Evolutionary conservation across 176 grass and related monocot species (phyloP).

Genomic region (Cenchrus fungigraminus): DNA sequence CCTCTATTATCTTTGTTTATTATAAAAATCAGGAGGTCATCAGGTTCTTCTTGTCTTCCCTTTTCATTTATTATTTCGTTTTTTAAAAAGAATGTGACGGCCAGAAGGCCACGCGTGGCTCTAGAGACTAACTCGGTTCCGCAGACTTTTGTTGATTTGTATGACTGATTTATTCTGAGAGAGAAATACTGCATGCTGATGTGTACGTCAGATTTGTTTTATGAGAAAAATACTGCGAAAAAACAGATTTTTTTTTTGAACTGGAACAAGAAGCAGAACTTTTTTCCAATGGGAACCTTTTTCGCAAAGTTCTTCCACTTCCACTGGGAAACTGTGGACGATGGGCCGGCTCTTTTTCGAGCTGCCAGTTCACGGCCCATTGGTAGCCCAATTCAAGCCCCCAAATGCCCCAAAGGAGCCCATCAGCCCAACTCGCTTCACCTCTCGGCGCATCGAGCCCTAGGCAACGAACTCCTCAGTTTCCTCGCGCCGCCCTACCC

Average conservation of each 20-base stretch:
- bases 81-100: background rate
- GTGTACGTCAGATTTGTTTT: too few relatives aligned
- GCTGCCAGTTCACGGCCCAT: background rate
- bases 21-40: background rate
- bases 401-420: background rate
- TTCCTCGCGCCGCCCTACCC: background rate
- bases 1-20: background rate
- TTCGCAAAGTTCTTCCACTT: too few relatives aligned
- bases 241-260: too few relatives aligned
- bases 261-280: too few relatives aligned
- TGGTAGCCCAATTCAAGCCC: background rate
- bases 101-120: background rate
- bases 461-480: background rate
- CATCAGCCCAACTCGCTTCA: background rate
- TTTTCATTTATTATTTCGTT: background rate
- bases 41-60: background rate
- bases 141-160: too few relatives aligned
- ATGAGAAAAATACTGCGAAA: too few relatives aligned
- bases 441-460: background rate
- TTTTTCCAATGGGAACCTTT: too few relatives aligned
- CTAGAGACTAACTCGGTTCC: too few relatives aligned
- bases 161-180: too few relatives aligned
- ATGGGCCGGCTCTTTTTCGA: background rate
- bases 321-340: background rate
- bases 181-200: too few relatives aligned